phyloP scores from a whole-genome alignment of 495 filamentous ascomycete genomes.

The Thozetella sp. region DNA sequence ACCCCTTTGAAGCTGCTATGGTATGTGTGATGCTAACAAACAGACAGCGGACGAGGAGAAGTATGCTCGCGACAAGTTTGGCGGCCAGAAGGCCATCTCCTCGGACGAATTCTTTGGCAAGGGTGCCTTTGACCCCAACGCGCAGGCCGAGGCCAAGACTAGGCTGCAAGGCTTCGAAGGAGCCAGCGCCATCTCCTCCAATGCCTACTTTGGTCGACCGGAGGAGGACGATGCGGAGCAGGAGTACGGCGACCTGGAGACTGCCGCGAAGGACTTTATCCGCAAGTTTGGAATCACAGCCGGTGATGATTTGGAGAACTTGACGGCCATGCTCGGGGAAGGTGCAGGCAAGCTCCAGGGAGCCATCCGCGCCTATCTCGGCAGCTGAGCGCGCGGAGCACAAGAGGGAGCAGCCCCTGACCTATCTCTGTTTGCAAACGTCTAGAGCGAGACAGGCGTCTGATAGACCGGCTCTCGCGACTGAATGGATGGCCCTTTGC shows the following conservation, averaged over 20 bases:
- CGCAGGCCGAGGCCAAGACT: constrained; percentile 82
- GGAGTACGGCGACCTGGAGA: constrained; percentile 86
- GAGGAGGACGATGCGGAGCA: constrained; percentile 67
- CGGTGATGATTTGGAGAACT: constrained; percentile 90
- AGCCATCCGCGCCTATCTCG: constrained; percentile 83
- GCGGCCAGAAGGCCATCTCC: constrained; percentile 91
- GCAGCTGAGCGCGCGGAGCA: constrained; percentile 23
- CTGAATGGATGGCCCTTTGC: neutral
- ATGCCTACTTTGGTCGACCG: constrained; percentile 93
- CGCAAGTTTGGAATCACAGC: constrained; percentile 93
- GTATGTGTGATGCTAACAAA: constrained; percentile 13
- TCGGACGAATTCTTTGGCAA: constrained; percentile 98
- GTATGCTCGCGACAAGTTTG: constrained; percentile 80
- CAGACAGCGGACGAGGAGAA: constrained; percentile 68
- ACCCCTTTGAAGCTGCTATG: neutral
- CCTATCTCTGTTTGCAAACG: neutral
- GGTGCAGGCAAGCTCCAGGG: constrained; percentile 84
- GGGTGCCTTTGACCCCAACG: constrained; percentile 76
- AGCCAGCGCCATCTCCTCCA: constrained; percentile 88
- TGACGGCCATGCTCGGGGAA: constrained; percentile 79
- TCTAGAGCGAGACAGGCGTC: neutral
- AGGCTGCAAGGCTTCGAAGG: constrained; percentile 92
- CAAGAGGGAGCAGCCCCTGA: too few species aligned
- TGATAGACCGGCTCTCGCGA: neutral
- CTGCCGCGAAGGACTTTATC: constrained; percentile 92